phyloP scores from a whole-genome alignment of 169 alveolate species.

The Plasmodium berghei region DNA sequence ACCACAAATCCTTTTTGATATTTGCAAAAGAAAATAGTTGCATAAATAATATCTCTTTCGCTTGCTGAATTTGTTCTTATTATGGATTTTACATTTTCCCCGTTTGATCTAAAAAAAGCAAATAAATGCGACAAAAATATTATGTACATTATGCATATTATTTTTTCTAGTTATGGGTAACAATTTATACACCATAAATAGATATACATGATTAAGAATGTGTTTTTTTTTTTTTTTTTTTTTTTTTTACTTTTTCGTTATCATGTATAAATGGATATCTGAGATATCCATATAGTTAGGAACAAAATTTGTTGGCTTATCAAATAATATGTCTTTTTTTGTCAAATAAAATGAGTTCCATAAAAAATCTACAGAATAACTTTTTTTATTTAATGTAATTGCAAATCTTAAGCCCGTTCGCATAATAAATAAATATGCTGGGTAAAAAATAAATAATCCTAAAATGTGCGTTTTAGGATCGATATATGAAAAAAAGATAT shows the following conservation, averaged over 20 bases:
- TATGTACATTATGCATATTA: neutral
- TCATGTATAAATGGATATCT: conserved; percentile 49
- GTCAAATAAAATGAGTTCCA: conserved; percentile 67
- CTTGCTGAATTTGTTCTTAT: conserved; percentile 39
- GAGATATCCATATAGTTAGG: conserved; percentile 51
- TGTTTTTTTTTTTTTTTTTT: neutral
- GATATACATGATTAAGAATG: neutral
- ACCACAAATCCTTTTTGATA: conserved; percentile 42
- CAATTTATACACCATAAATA: neutral
- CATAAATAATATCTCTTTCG: conserved; percentile 39
- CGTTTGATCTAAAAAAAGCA: conserved; percentile 18
- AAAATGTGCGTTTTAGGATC: conserved; percentile 19
- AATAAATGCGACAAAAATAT: neutral
- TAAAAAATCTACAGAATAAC: conserved; percentile 70
- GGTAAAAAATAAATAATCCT: conserved; percentile 71
- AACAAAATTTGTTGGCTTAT: conserved; percentile 34
- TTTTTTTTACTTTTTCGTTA: conserved; percentile 24
- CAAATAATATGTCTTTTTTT: conserved; percentile 53
- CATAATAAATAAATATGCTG: conserved; percentile 61
- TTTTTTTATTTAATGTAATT: conserved; percentile 47
- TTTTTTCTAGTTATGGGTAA: neutral
- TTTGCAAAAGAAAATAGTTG: conserved; percentile 61
- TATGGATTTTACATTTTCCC: conserved; percentile 39
- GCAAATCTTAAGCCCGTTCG: conserved; percentile 62
- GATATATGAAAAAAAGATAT: conserved; percentile 42